phyloP scores from a whole-genome alignment of 2,329 filamentous ascomycete genomes.

The Diplodia corticola region DNA sequence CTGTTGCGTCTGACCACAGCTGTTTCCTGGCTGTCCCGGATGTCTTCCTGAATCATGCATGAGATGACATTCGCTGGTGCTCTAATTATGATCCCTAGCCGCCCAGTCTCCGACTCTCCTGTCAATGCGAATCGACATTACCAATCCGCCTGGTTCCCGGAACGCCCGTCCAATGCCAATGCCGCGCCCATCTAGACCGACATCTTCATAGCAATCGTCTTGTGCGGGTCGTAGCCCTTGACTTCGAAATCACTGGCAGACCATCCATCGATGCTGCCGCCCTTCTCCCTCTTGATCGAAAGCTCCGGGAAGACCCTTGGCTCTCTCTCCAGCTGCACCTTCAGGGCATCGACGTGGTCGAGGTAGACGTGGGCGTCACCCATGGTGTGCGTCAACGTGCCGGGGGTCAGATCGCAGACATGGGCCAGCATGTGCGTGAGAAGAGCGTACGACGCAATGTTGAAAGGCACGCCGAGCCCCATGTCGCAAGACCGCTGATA shows the following conservation, averaged over 20 bases:
- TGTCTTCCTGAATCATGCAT: background rate
- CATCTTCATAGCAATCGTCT: conserved; percentile 98
- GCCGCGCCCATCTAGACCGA: conserved; percentile 70
- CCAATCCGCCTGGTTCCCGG: background rate
- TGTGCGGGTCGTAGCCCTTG: conserved; percentile 85
- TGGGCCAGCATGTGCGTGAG: conserved; percentile 94
- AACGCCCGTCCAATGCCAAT: background rate
- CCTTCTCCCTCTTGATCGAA: conserved; percentile 66
- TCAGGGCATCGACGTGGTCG: conserved; percentile 86
- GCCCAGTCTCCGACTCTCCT: background rate
- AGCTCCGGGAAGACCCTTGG: conserved; percentile 79
- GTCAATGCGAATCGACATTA: background rate
- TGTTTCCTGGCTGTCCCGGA: background rate
- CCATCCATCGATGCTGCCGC: conserved; percentile 87
- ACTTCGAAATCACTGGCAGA: conserved; percentile 83
- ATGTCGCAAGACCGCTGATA: conserved; percentile 97
- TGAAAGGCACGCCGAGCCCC: conserved; percentile 96
- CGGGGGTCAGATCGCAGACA: conserved; percentile 79
- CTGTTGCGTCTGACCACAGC: no score
- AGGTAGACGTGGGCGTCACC: conserved; percentile 96
- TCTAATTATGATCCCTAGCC: background rate
- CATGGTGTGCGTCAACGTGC: conserved; percentile 91
- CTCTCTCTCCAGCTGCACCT: conserved; percentile 75
- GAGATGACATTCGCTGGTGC: conserved; percentile 1
- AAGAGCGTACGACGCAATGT: conserved; percentile 92